These are phyloP conservation scores for Amylocystis lapponica DNA, from an alignment of 768 basidiomycete genomes.

Conservation along the genomic window DNA sequence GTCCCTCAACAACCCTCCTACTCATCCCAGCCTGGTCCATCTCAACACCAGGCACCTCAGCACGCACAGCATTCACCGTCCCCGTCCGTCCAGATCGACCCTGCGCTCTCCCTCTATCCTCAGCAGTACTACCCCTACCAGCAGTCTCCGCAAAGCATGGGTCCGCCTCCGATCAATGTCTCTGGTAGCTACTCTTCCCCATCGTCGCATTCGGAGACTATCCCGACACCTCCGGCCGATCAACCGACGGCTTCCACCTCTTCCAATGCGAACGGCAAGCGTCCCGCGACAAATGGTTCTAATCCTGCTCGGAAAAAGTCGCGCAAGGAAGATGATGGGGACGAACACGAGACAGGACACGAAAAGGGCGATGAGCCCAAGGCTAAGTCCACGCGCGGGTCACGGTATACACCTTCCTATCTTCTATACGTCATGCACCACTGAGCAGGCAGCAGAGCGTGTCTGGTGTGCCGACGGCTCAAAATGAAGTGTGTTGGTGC, in stretches of 20 bases:
- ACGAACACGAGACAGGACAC: conserved; percentile 46
- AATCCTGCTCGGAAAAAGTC: conserved; percentile 48
- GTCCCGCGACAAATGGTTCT: conserved; percentile 47
- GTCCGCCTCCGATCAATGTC: conserved; percentile 49
- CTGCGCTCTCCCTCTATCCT: conserved; percentile 37
- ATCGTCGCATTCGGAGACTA: conserved; percentile 73
- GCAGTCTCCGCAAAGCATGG: conserved; percentile 42
- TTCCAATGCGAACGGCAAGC: conserved; percentile 57
- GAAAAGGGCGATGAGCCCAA: conserved; percentile 60
- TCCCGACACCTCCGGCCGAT: conserved; percentile 70
- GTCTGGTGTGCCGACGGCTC: conserved; percentile 84
- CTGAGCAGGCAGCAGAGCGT: conserved; percentile 52
- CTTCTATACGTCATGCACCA: neutral
- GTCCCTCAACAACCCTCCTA: no score
- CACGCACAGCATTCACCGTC: no score
- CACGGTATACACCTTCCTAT: conserved; percentile 46
- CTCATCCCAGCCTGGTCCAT: no score
- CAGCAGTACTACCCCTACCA: conserved; percentile 43
- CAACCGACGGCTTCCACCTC: conserved; percentile 45
- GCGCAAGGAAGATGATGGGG: conserved; percentile 52
- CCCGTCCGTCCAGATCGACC: conserved; percentile 64
- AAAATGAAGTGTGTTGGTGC: conserved; percentile 94
- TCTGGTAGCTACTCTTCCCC: conserved; percentile 66
- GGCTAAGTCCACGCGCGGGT: conserved; percentile 83
- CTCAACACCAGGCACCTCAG: no score